Evolutionary conservation across 768 basidiomycete genomes (phyloP), one percentile per base, ranked within the genome.

Genomic region (Mycena floridula): DNA sequence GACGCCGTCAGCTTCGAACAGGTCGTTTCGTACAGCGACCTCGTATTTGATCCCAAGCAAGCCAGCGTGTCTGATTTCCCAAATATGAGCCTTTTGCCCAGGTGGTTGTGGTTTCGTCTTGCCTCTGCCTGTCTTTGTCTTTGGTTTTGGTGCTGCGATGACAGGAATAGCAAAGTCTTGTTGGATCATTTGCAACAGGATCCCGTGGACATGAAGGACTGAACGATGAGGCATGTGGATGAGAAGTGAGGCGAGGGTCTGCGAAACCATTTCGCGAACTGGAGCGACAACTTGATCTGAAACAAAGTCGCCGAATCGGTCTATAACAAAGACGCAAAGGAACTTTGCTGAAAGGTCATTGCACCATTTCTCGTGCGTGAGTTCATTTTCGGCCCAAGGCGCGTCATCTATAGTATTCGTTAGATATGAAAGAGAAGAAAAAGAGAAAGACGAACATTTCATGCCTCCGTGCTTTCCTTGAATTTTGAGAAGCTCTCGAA

Each of bases 11-110:
- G n/a, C 50, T 49, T 61, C 32, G 12, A 98, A 82, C 20, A 97
- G 66, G 59, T 96, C 92, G 43, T 74, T 80, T 51, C 92, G 72
- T 15, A 98, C 96, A 12, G 95, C 96, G 27, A 98, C 93, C 61
- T 97, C 90, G 60, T 98, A 98, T 69, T 97, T 97, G 61, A 99
- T 82, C 1, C 96, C 96, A 7, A 98, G 75, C 47, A 99, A 67
- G 23, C 96, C 96, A n/a, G 96, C 94, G 68, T 99, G 96, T 44
- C 95, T 77, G 40, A 99, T 86, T 64, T 98, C 91, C 96, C 96
- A 99, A 6, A 92, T 77, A 62, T 94, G 89, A 43, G 65, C 67
- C 53, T 68, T 61, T 48, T 78, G 69, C 51, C 61, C 46, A 21
- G 69, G 67, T 24, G 50, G 48, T 41, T 56, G 52, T 1, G 56